Conservation (phyloP, 2,329 filamentous ascomycete genomes). For the Ophiostoma montium region DNA sequence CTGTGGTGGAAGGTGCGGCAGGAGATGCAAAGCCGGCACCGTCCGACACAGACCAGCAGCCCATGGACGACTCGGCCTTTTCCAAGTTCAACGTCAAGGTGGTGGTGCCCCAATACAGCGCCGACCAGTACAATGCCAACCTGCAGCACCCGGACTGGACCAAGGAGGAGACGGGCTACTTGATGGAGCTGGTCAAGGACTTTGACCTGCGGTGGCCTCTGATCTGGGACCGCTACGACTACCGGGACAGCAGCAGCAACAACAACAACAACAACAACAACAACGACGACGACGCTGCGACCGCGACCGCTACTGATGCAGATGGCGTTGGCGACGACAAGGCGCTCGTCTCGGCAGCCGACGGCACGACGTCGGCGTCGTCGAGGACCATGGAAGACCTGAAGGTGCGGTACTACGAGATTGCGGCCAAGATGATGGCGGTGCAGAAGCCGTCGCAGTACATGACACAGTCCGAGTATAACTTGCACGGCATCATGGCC, state of each 20-base stretch:
- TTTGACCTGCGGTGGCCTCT: slow-evolving; percentile 84
- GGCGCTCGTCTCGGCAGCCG: slow-evolving; percentile 11
- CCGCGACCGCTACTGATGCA: no score
- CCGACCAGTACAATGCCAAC: slow-evolving; percentile 70
- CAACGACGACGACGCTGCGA: no score
- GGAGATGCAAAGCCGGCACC: neutral
- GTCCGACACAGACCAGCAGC: slow-evolving; percentile 12
- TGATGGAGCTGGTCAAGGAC: slow-evolving; percentile 59
- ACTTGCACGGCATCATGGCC: slow-evolving; percentile 68
- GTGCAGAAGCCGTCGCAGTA: slow-evolving; percentile 65
- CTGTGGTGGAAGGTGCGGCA: neutral
- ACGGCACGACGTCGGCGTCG: slow-evolving; percentile 14
- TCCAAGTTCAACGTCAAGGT: slow-evolving; percentile 80
- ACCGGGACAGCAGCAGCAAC: slow-evolving; percentile 33
- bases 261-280: slow-evolving; percentile 19
- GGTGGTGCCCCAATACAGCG: slow-evolving; percentile 65
- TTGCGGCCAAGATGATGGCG: slow-evolving; percentile 71
- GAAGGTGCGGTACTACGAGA: slow-evolving; percentile 79
- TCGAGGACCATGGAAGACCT: slow-evolving; percentile 71
- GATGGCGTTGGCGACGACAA: neutral
- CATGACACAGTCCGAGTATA: slow-evolving; percentile 80
- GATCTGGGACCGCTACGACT: slow-evolving; percentile 88
- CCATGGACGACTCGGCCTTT: slow-evolving; percentile 49
- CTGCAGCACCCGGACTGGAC: slow-evolving; percentile 70
- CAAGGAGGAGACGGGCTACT: slow-evolving; percentile 84